These are phyloP conservation scores for Aspergillus chevalieri DNA, from an alignment of 2,329 filamentous ascomycete species.

Conservation along the genomic window DNA sequence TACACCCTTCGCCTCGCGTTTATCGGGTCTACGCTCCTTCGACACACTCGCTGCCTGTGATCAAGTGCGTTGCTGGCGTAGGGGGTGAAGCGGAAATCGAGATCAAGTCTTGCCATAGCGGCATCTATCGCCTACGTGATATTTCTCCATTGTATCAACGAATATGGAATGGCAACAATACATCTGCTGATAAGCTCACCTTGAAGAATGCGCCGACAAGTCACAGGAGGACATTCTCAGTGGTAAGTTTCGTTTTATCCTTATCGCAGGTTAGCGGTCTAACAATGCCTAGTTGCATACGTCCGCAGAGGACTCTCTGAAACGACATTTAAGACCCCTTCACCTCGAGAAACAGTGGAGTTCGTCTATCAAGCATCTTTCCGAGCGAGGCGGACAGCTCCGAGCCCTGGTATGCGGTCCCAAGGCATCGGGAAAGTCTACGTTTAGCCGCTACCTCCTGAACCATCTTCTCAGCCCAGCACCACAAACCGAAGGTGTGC, in stretches of 20 bases:
- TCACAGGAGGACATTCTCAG: slow-evolving; percentile 32
- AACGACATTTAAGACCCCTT: slow-evolving; percentile 36
- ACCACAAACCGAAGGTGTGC: slow-evolving; percentile 24
- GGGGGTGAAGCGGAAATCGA: slow-evolving; percentile 43
- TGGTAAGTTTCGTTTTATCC: slow-evolving; percentile 25
- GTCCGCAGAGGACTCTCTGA: slow-evolving; percentile 37
- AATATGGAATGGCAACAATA: slow-evolving; percentile 44
- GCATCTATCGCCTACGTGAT: slow-evolving; percentile 39
- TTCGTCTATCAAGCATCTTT: slow-evolving; percentile 38
- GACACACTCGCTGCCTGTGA: slow-evolving; percentile 51
- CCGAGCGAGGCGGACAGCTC: slow-evolving; percentile 32
- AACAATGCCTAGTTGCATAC: slow-evolving; percentile 31
- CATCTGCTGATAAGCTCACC: slow-evolving; percentile 26
- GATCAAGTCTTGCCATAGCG: slow-evolving; percentile 42
- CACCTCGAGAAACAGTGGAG: slow-evolving; percentile 42
- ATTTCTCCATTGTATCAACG: slow-evolving; percentile 49
- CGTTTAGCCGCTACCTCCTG: slow-evolving; percentile 49
- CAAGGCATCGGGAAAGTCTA: slow-evolving; percentile 56
- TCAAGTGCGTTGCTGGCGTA: slow-evolving; percentile 40
- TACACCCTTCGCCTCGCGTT: slow-evolving; percentile 40
- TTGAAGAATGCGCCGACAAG: slow-evolving; percentile 21
- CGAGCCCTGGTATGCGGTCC: slow-evolving; percentile 49
- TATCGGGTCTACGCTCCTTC: slow-evolving; percentile 51
- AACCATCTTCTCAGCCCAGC: slow-evolving; percentile 48
- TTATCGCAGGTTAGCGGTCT: slow-evolving; percentile 5